Conservation (phyloP, 2,329 filamentous ascomycete genomes). For the Penicillium occitanis region DNA sequence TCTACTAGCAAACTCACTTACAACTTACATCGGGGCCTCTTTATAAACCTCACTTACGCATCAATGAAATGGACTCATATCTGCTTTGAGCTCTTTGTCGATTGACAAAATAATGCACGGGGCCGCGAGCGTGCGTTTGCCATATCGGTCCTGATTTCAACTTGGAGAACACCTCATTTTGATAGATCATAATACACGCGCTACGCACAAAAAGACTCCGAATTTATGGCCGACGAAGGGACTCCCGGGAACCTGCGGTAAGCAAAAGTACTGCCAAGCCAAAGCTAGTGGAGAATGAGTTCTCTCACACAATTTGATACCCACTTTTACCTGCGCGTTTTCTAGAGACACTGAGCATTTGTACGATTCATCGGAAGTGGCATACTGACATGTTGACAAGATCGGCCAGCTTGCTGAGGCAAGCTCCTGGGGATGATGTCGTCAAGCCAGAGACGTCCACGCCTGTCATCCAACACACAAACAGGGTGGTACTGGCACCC, state of each 20-base stretch:
- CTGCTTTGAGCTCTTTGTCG: neutral
- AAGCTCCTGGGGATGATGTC: neutral
- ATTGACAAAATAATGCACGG: neutral
- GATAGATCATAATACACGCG: neutral
- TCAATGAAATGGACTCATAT: neutral
- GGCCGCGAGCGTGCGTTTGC: neutral
- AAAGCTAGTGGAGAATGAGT: neutral
- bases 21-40: neutral
- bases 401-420: neutral
- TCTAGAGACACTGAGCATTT: neutral
- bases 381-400: slow-evolving; percentile 1
- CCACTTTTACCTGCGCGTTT: neutral
- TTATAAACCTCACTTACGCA: neutral
- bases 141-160: neutral
- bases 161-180: neutral
- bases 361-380: neutral
- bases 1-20: neutral
- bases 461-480: neutral
- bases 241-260: neutral
- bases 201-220: neutral
- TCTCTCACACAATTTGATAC: neutral
- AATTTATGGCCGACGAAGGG: neutral
- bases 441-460: neutral
- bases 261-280: neutral
- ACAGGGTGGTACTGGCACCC: neutral